These are phyloP conservation scores for Rhizopogon salebrosus DNA, from an alignment of 768 basidiomycete species.

Conservation along the genomic window DNA sequence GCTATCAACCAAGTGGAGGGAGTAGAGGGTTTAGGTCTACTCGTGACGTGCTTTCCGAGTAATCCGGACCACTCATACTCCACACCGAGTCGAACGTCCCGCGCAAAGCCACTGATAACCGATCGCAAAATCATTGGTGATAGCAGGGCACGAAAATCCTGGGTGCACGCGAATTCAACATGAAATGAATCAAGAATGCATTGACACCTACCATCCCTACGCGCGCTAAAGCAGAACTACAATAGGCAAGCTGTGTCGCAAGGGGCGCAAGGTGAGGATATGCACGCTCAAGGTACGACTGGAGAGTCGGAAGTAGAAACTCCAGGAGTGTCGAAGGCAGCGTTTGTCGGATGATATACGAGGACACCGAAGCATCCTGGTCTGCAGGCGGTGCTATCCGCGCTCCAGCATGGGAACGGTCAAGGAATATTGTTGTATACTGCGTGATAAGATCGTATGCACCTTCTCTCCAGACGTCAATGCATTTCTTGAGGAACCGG, in stretches of 20 bases:
- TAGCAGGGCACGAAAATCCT: constrained; percentile 68
- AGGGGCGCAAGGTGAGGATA: constrained; percentile 66
- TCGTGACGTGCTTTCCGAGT: constrained; percentile 18
- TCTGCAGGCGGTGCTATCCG: constrained; percentile 17
- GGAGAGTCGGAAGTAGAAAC: constrained; percentile 64
- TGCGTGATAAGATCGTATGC: constrained; percentile 91
- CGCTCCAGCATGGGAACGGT: constrained; percentile 38
- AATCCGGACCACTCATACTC: constrained; percentile 31
- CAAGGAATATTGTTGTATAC: constrained; percentile 85
- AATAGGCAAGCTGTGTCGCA: constrained; percentile 94
- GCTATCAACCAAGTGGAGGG: constrained; percentile 54
- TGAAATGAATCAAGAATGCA: neutral
- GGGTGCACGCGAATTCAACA: neutral
- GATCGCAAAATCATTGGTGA: constrained; percentile 62
- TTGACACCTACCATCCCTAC: constrained; percentile 60
- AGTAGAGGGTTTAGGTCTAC: constrained; percentile 13
- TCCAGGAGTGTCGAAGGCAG: constrained; percentile 27
- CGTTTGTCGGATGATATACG: constrained; percentile 21
- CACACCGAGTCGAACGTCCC: constrained; percentile 31
- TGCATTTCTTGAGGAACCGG: constrained; percentile 77
- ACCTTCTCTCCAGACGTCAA: constrained; percentile 88
- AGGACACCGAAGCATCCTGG: constrained; percentile 5
- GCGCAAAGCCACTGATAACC: constrained; percentile 50
- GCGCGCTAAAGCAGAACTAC: constrained; percentile 86
- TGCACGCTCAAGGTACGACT: constrained; percentile 53